These are phyloP conservation scores for Coelastrella sp. DNA, from an alignment of 139 green algal species.

Conservation along the genomic window DNA sequence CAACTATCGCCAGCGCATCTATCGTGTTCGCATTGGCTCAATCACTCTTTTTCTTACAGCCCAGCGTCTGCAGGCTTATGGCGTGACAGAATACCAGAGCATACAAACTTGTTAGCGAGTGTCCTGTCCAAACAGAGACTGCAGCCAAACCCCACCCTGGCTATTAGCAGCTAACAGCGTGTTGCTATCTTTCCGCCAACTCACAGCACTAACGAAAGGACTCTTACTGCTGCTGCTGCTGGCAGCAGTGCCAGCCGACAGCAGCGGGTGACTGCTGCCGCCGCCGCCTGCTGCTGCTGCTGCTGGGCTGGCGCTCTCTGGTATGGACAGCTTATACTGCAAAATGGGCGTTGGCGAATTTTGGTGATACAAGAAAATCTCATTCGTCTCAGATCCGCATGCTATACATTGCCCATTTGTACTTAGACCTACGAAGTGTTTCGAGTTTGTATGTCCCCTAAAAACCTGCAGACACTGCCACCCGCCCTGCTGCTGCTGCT, in stretches of 20 bases:
- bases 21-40: no score
- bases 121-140: constrained; percentile 45
- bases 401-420: constrained; percentile 85
- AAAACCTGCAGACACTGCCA: constrained; percentile 62
- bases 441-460: constrained; percentile 91
- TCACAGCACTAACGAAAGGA: constrained; percentile 63
- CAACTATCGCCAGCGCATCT: no score
- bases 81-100: no score
- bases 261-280: neutral
- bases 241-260: neutral
- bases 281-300: neutral
- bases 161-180: constrained; percentile 65
- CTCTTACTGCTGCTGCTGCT: constrained; percentile 14
- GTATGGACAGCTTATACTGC: constrained; percentile 3
- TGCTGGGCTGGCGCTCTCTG: neutral
- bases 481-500: neutral
- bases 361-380: constrained; percentile 64
- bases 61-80: no score
- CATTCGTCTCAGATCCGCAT: constrained; percentile 86
- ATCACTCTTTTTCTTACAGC: no score
- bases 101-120: neutral
- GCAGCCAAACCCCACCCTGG: constrained; percentile 53
- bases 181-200: constrained; percentile 52
- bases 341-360: constrained; percentile 32
- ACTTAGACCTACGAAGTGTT: constrained; percentile 96